A percentile compares a stretch with the other conserved stretches of the same genome.
Conservation (phyloP, 495 filamentous ascomycete species). For the Annulohypoxylon bovei region DNA sequence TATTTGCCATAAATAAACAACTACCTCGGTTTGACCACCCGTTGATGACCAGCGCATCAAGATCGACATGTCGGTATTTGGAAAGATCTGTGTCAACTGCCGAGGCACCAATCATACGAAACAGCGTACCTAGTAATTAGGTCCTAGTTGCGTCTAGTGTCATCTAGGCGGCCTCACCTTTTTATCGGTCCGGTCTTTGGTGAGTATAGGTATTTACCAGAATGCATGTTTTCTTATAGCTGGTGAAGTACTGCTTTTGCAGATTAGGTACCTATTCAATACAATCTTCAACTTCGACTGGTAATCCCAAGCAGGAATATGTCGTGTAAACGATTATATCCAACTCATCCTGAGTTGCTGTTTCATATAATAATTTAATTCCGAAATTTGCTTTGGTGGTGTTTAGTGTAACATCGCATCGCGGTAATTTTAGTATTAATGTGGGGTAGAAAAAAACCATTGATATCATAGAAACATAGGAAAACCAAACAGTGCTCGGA, state of each 20-base stretch:
- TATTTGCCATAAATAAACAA: slow-evolving; percentile 4
- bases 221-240: not conserved
- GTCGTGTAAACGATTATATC: not conserved
- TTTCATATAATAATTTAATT: not conserved
- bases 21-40: not conserved
- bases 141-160: not conserved
- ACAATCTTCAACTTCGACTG: not conserved
- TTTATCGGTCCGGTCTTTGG: not conserved
- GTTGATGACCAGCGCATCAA: not conserved
- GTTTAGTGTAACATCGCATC: not conserved
- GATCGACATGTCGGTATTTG: not conserved
- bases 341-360: not conserved
- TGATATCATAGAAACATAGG: not conserved
- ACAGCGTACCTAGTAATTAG: too few species aligned
- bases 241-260: not conserved
- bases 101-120: not conserved
- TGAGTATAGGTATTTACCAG: not conserved
- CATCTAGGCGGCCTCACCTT: not conserved
- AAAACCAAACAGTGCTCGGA: too few species aligned
- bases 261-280: not conserved
- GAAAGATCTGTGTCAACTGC: not conserved
- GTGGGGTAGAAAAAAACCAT: not conserved
- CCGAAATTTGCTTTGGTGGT: not conserved
- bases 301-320: not conserved
- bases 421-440: not conserved